These are phyloP conservation scores for Microcera coccophila DNA, from an alignment of 2,329 filamentous ascomycete species.

Conservation along the genomic window DNA sequence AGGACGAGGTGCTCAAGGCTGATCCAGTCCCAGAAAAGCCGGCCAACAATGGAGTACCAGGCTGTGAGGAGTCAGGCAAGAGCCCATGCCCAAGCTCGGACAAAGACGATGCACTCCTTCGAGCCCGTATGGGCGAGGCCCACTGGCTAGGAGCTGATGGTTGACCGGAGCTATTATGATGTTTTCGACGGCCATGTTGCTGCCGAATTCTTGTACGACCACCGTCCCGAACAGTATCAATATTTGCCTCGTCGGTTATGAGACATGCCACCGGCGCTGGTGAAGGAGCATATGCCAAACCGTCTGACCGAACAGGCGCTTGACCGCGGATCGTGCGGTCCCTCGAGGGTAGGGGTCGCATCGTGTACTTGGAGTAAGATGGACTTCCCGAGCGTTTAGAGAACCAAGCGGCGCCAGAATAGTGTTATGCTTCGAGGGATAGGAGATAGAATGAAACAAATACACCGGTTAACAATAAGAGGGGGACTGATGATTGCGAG, in stretches of 20 bases:
- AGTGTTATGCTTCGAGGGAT: slow-evolving; percentile 5
- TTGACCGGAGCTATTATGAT: slow-evolving; percentile 14
- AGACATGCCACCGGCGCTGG: slow-evolving; percentile 32
- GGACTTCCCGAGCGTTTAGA: too few species aligned
- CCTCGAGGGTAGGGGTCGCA: slow-evolving; percentile 25
- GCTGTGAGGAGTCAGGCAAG: slow-evolving; percentile 20
- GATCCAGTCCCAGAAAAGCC: slow-evolving; percentile 29
- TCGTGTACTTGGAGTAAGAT: slow-evolving; percentile 12
- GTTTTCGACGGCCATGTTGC: slow-evolving; percentile 21
- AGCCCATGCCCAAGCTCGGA: slow-evolving; percentile 17
- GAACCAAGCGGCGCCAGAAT: too few species aligned
- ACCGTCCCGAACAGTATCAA: slow-evolving; percentile 24
- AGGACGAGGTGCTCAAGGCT: slow-evolving; percentile 46
- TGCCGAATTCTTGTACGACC: slow-evolving; percentile 22
- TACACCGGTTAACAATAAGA: background rate
- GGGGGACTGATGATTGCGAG: background rate
- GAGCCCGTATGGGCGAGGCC: slow-evolving; percentile 12
- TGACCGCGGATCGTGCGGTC: slow-evolving; percentile 20
- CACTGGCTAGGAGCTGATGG: slow-evolving; percentile 17
- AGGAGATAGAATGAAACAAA: background rate
- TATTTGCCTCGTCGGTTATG: slow-evolving; percentile 33
- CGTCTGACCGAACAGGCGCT: slow-evolving; percentile 18
- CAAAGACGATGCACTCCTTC: slow-evolving; percentile 14
- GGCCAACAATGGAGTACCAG: slow-evolving; percentile 26
- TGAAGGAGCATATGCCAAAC: slow-evolving; percentile 17